phyloP scores from a whole-genome alignment of 768 basidiomycete genomes.

The Pleurotus salmoneostramineus region DNA sequence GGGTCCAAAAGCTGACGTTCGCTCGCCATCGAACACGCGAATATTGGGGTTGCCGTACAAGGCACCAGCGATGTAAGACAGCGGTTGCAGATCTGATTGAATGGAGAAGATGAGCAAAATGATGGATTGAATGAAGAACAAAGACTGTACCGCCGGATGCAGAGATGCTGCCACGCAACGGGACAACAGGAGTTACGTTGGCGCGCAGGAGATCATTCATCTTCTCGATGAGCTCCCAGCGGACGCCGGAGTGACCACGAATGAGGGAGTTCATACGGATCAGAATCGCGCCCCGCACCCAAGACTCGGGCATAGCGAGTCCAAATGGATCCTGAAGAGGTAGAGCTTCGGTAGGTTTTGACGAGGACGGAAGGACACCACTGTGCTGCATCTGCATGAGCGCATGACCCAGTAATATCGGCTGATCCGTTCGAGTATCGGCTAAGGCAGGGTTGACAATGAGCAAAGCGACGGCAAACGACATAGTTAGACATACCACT shows the following conservation, averaged over 20 bases:
- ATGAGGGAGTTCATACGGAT: slow-evolving; percentile 81
- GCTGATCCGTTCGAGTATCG: slow-evolving; percentile 69
- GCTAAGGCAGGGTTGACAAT: slow-evolving; percentile 33
- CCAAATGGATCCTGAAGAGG: slow-evolving; percentile 66
- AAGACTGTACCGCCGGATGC: slow-evolving; percentile 61
- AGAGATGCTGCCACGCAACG: slow-evolving; percentile 73
- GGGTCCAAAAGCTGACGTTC: slow-evolving; percentile 32
- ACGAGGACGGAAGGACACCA: slow-evolving; percentile 60
- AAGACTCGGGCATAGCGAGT: slow-evolving; percentile 80
- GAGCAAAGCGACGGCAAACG: neutral
- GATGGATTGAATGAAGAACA: slow-evolving; percentile 4
- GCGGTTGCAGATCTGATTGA: slow-evolving; percentile 30
- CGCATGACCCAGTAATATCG: slow-evolving; percentile 58
- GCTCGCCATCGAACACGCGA: slow-evolving; percentile 56
- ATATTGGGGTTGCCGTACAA: slow-evolving; percentile 65
- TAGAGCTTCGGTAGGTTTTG: slow-evolving; percentile 39
- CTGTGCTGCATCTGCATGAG: slow-evolving; percentile 73
- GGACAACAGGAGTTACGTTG: slow-evolving; percentile 73
- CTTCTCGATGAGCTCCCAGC: slow-evolving; percentile 71
- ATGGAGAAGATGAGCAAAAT: neutral
- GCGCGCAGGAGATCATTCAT: slow-evolving; percentile 59
- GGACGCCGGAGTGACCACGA: slow-evolving; percentile 78
- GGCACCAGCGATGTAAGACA: slow-evolving; percentile 66
- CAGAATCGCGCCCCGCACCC: slow-evolving; percentile 81
- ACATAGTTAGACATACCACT: slow-evolving; percentile 32